Conservation (phyloP, 192 early-diverging fungal genomes). For the Backusella mclennaniae region DNA sequence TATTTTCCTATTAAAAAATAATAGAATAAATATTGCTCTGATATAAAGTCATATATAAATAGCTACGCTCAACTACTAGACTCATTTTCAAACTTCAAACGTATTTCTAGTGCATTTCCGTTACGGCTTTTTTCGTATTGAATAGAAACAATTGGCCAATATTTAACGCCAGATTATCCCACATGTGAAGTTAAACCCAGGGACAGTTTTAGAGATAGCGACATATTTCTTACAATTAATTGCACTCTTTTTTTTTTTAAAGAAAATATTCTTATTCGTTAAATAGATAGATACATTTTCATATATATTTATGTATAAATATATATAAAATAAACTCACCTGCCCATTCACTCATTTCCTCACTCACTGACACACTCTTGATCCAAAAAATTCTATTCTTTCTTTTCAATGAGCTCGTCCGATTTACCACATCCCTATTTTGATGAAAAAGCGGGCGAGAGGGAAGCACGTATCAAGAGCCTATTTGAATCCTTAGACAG, state of each 20-base stretch:
- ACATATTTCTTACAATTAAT: neutral
- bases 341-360: neutral
- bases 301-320: neutral
- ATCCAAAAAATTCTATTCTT: neutral
- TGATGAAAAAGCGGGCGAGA: conserved; percentile 31
- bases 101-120: neutral
- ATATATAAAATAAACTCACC: neutral
- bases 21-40: neutral
- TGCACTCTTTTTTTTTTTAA: neutral
- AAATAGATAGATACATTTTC: neutral
- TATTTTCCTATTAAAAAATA: neutral
- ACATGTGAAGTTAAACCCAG: neutral
- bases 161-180: neutral
- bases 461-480: conserved; percentile 35
- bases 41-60: neutral
- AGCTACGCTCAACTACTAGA: neutral
- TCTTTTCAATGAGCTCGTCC: neutral
- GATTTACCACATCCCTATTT: conserved; percentile 34
- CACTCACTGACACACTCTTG: no score
- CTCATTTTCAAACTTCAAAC: neutral
- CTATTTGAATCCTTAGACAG: conserved; percentile 39
- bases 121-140: neutral
- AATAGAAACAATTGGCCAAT: neutral
- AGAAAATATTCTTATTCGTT: neutral
- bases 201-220: neutral